Evolutionary conservation across 257 asterid genomes (phyloP).

Genomic region (Plantago elongata): DNA sequence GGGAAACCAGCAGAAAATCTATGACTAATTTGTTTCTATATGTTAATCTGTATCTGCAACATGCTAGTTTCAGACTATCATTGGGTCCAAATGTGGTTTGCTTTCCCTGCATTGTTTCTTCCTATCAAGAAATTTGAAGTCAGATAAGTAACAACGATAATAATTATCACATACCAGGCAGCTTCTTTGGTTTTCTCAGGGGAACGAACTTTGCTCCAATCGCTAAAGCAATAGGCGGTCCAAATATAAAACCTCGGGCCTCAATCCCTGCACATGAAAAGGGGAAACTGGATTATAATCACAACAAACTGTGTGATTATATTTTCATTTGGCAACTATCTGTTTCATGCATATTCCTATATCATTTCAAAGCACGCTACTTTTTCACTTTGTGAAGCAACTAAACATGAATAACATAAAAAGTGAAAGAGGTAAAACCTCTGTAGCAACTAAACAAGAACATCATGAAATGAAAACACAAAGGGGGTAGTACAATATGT

Average conservation of each 20-base stretch:
- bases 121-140: no score
- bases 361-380: not conserved
- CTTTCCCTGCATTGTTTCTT: no score
- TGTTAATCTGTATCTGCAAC: no score
- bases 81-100: no score
- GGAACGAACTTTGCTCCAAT: constrained; percentile 91
- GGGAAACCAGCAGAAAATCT: no score
- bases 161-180: constrained; percentile 43
- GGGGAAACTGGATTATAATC: constrained; percentile 4
- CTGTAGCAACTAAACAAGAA: not conserved
- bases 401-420: no score
- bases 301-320: not conserved
- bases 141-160: not conserved
- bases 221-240: constrained; percentile 80
- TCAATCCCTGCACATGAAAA: constrained; percentile 50
- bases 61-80: no score
- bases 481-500: no score
- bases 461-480: no score
- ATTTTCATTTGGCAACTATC: not conserved
- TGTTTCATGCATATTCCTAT: not conserved
- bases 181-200: constrained; percentile 64
- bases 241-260: constrained; percentile 83
- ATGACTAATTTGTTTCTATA: no score
- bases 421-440: no score
- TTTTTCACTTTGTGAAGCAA: not conserved